These are phyloP conservation scores for Penicillium herquei DNA, from an alignment of 495 filamentous ascomycete genomes.

Conservation along the genomic window DNA sequence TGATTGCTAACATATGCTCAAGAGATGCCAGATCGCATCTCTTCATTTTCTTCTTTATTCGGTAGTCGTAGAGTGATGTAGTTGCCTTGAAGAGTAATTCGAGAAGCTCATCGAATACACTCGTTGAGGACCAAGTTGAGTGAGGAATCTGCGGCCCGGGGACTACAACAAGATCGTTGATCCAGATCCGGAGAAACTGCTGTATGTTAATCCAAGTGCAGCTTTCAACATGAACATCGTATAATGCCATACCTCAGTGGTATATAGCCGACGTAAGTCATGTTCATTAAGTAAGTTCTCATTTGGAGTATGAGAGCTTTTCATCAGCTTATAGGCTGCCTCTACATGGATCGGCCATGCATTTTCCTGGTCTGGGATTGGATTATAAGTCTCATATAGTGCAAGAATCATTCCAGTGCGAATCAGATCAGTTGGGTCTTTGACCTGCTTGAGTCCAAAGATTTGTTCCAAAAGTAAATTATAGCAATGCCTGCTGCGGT, in stretches of 20 bases:
- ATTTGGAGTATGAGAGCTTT: not conserved
- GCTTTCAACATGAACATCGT: not conserved
- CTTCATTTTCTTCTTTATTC: not conserved
- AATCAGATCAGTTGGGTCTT: not conserved
- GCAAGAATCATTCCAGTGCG: not conserved
- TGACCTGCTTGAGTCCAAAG: not conserved
- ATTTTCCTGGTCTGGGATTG: not conserved
- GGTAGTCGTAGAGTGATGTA: not conserved
- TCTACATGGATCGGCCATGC: slow-evolving; percentile 1
- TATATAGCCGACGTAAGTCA: not conserved
- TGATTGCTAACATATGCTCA: not conserved
- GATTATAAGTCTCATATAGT: slow-evolving; percentile 1
- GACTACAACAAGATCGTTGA: not conserved
- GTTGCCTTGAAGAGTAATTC: not conserved
- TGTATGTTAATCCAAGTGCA: not conserved
- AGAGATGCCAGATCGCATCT: not conserved
- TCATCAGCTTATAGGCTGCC: not conserved
- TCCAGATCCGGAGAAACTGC: not conserved
- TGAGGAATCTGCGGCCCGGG: not conserved
- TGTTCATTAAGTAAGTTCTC: not conserved
- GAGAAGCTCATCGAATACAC: not conserved
- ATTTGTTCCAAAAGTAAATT: not conserved
- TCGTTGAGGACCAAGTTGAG: not conserved
- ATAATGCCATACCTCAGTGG: not conserved
- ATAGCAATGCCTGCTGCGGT: not conserved